These are phyloP conservation scores for Thalassiosira sp. DNA, from an alignment of 352 stramenopile species.

Conservation along the genomic window DNA sequence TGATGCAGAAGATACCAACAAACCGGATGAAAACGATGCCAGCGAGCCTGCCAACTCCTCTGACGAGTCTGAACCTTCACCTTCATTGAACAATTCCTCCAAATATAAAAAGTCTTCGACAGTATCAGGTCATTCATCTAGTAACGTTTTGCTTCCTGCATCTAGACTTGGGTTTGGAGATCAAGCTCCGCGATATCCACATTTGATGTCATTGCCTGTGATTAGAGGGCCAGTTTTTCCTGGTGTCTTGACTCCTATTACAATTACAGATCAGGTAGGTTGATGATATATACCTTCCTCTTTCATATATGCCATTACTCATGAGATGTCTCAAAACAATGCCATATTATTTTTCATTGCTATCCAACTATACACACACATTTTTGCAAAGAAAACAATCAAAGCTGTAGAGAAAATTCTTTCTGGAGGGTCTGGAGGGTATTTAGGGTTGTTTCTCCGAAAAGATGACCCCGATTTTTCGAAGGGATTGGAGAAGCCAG, in stretches of 20 bases:
- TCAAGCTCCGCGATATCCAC: slow-evolving; percentile 71
- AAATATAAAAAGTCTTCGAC: slow-evolving; percentile 29
- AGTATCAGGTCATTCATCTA: slow-evolving; percentile 24
- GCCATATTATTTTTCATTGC: no score
- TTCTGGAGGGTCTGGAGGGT: slow-evolving; percentile 83
- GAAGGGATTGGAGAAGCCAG: slow-evolving; percentile 71
- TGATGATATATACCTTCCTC: no score
- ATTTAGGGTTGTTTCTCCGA: slow-evolving; percentile 93
- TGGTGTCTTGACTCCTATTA: slow-evolving; percentile 68
- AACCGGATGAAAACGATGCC: slow-evolving; percentile 21
- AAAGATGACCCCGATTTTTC: slow-evolving; percentile 78
- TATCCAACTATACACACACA: no score
- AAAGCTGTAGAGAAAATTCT: slow-evolving; percentile 88
- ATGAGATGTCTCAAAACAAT: no score
- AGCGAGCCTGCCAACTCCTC: slow-evolving; percentile 4
- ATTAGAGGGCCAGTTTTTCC: slow-evolving; percentile 72
- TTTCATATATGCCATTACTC: no score
- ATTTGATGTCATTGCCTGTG: slow-evolving; percentile 71
- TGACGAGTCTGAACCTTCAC: slow-evolving; percentile 24
- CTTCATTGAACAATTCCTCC: slow-evolving; percentile 43
- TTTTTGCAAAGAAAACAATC: slow-evolving; percentile 81
- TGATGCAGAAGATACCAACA: slow-evolving; percentile 6
- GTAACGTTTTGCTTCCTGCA: slow-evolving; percentile 30
- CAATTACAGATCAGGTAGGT: slow-evolving; percentile 78
- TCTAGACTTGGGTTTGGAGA: slow-evolving; percentile 63